A percentile compares a stretch with the other conserved stretches of the same genome.
Evolutionary conservation across 352 stramenopile genomes (phyloP).

Genomic region (Pseudoperonospora humuli): DNA sequence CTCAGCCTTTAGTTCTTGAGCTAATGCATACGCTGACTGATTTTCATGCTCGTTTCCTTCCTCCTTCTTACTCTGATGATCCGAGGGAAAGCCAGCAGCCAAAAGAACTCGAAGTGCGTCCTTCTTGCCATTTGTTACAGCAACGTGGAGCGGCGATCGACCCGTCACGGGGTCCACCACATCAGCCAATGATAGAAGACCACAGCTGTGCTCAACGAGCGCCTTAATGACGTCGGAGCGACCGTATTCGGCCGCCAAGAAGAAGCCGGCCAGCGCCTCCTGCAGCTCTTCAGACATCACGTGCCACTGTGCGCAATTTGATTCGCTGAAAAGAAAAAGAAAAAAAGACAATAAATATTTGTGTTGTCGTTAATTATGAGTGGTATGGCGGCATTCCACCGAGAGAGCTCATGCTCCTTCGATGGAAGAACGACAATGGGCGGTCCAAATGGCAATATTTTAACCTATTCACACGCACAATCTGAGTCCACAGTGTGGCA

Average conservation of each 20-base stretch:
- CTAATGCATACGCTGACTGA: constrained; percentile 56
- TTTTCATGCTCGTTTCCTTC: constrained; percentile 4
- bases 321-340: constrained; percentile 24
- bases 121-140: constrained; percentile 60
- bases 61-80: constrained; percentile 30
- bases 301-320: constrained; percentile 19
- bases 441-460: constrained; percentile 27
- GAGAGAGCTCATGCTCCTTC: constrained; percentile 32
- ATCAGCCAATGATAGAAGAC: constrained; percentile 35
- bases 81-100: constrained; percentile 61
- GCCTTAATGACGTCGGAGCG: constrained; percentile 82
- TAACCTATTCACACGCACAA: constrained; percentile 33
- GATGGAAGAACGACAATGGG: constrained; percentile 29
- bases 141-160: constrained; percentile 70
- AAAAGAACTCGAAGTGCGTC: constrained; percentile 75
- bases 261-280: constrained; percentile 74
- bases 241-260: constrained; percentile 73
- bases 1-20: constrained; percentile 42
- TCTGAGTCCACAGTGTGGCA: too few species aligned
- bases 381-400: constrained; percentile 19
- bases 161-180: constrained; percentile 57
- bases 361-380: not conserved
- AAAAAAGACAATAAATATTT: not conserved
- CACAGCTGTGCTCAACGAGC: constrained; percentile 57
- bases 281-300: constrained; percentile 36